Base-by-base conservation (phyloP, 768 basidiomycete genomes). In the Podaxis rugospora region DNA sequence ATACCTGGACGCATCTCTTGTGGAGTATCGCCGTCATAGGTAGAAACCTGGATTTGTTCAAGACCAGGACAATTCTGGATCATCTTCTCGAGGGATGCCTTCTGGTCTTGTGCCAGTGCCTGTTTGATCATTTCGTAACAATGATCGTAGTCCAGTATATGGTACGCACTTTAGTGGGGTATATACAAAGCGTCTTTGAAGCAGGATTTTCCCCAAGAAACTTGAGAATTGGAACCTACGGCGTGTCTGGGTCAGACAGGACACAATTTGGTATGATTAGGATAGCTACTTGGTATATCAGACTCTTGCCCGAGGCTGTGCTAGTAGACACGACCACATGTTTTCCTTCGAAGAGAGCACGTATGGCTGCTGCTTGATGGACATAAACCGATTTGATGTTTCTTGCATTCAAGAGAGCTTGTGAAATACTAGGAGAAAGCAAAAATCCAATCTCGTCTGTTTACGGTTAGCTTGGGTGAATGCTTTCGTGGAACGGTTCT, bases 91-190 rank as follows among this genome's bases (percentile, higher is more conserved):
- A 95, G 71, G 0, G 89, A 86, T 3, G 76, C 73, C 65, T 80
- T 85, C 71, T 96, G 93, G 67, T 96, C 93, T 73, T 96, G 93
- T 1, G 94, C 93, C 42, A 96, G 76, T 14, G 93, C 93, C 89
- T 93, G 52, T 18, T n/a, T 18, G n/a, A 18, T 18, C 18, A 37
- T 51, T 7, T 42, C 28, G 23, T 50, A 5, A 44, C 32, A 9
- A 44, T 51, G n/a, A 47, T 28, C 42, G 25, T 55, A 14, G 44
- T 28, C 25, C 52, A n/a, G 4, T 40, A 16, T 50, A 25, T n/a
- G 40, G n/a, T 39, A 57, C 68, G 40, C 53, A 83, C 91, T 75
- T 96, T 96, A 0, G 93, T 96, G 1, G 93, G 93, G 66, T 93
- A 96, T 37, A 96, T 83, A 67, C 93, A 89, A 40, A 96, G 81